These are phyloP conservation scores for Chimonanthus praecox DNA, from an alignment of 164 flowering plant species.

Conservation along the genomic window DNA sequence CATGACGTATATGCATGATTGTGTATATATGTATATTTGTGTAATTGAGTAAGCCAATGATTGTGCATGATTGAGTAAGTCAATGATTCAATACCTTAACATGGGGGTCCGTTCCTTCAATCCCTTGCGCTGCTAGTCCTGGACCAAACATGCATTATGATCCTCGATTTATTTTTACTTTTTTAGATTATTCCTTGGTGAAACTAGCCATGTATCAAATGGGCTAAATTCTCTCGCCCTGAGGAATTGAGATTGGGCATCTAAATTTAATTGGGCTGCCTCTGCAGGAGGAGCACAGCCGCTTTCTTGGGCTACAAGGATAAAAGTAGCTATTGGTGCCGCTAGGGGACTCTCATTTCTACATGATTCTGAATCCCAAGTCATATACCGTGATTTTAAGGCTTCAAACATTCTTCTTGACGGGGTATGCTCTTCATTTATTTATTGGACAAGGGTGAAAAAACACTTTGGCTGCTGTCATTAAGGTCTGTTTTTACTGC, in stretches of 20 bases:
- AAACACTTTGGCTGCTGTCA: not conserved
- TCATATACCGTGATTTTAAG: conserved; percentile 85
- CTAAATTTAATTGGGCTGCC: not conserved
- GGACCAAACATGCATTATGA: not conserved
- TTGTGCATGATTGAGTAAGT: too few species aligned
- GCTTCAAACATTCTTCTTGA: conserved; percentile 87
- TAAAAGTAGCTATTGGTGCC: conserved; percentile 85
- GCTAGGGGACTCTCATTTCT: conserved; percentile 83
- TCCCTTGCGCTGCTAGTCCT: not conserved
- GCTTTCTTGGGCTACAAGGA: conserved; percentile 79
- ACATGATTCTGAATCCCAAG: conserved; percentile 71
- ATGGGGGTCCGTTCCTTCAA: too few species aligned
- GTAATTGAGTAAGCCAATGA: too few species aligned
- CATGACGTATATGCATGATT: too few species aligned
- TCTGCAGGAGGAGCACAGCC: conserved; percentile 74
- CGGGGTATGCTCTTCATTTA: conserved; percentile 38
- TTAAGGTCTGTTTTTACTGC: conserved; percentile 1
- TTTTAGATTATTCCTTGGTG: too few species aligned
- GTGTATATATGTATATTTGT: too few species aligned
- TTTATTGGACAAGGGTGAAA: not conserved
- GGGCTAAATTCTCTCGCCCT: too few species aligned
- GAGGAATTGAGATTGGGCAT: not conserved
- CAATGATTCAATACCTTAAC: too few species aligned
- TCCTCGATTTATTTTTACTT: not conserved
- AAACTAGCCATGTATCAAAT: too few species aligned